Percentiles rank a stretch among this genome's conserved stretches.
These are phyloP conservation scores for Deinandra increscens DNA, from an alignment of 129 eudicot genomes.

Conservation along the genomic window DNA sequence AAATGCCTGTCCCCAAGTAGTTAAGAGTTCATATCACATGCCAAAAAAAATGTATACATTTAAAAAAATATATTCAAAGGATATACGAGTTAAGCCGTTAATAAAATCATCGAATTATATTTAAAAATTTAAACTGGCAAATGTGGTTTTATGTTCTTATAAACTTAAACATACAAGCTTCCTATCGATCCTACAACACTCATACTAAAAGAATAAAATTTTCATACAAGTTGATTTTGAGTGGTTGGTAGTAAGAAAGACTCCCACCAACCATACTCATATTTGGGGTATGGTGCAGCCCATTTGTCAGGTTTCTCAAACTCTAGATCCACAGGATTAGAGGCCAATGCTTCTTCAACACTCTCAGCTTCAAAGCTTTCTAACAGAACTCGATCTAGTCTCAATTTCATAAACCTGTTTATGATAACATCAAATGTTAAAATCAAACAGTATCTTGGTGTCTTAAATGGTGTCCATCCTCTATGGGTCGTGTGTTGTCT, in stretches of 20 bases:
- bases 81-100: too few species aligned
- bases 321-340: slow-evolving; percentile 52
- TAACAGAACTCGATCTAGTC: slow-evolving; percentile 78
- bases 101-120: not conserved
- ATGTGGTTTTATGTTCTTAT: not conserved
- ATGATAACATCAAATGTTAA: not conserved
- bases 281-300: slow-evolving; percentile 89
- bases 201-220: not conserved
- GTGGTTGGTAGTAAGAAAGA: slow-evolving; percentile 55
- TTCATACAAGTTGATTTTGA: slow-evolving; percentile 47
- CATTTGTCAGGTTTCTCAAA: slow-evolving; percentile 90
- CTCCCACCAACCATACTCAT: slow-evolving; percentile 94
- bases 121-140: not conserved
- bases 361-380: slow-evolving; percentile 85
- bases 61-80: too few species aligned
- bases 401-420: slow-evolving; percentile 85
- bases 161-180: not conserved
- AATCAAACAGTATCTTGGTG: not conserved
- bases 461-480: too few species aligned
- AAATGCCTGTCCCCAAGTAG: too few species aligned
- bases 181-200: not conserved
- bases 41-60: too few species aligned
- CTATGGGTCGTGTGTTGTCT: too few species aligned
- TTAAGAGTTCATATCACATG: too few species aligned
- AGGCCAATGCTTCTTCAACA: slow-evolving; percentile 87